Conservation (phyloP, 768 basidiomycete species). For the Kwoniella sp. region DNA sequence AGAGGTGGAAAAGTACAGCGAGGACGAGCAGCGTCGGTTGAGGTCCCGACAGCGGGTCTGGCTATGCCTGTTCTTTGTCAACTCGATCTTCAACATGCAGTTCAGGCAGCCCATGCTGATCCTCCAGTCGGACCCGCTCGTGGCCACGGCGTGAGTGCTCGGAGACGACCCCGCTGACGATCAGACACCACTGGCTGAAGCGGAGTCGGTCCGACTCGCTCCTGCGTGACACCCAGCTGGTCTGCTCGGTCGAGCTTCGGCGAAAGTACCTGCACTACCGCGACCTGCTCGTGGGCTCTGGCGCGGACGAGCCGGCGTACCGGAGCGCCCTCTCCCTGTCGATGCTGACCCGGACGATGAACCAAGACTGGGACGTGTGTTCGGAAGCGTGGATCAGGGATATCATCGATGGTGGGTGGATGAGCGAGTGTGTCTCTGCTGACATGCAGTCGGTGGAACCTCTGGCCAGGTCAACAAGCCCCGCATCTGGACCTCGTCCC, state of each 20-base stretch:
- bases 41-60: constrained; percentile 20
- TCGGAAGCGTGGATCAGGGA: constrained; percentile 29
- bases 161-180: background rate
- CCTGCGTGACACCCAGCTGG: constrained; percentile 14
- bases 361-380: constrained; percentile 26
- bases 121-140: constrained; percentile 22
- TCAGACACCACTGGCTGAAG: constrained; percentile 26
- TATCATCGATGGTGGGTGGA: constrained; percentile 20
- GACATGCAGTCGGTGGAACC: constrained; percentile 7
- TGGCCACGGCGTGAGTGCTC: constrained; percentile 18
- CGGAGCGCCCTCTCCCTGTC: constrained; percentile 20
- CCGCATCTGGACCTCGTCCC: constrained; percentile 23
- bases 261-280: constrained; percentile 28
- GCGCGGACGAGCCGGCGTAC: constrained; percentile 8
- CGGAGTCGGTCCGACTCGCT: constrained; percentile 11
- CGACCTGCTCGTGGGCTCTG: constrained; percentile 18
- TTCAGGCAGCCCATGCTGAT: constrained; percentile 31
- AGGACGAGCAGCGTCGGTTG: constrained; percentile 6
- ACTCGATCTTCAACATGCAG: constrained; percentile 32
- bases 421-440: background rate
- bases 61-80: constrained; percentile 30
- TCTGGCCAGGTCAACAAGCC: constrained; percentile 20
- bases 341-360: constrained; percentile 27
- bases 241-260: constrained; percentile 26
- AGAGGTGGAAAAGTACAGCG: constrained; percentile 12